Conservation (phyloP, 2,329 filamentous ascomycete genomes). For the Botrytis fabae region DNA sequence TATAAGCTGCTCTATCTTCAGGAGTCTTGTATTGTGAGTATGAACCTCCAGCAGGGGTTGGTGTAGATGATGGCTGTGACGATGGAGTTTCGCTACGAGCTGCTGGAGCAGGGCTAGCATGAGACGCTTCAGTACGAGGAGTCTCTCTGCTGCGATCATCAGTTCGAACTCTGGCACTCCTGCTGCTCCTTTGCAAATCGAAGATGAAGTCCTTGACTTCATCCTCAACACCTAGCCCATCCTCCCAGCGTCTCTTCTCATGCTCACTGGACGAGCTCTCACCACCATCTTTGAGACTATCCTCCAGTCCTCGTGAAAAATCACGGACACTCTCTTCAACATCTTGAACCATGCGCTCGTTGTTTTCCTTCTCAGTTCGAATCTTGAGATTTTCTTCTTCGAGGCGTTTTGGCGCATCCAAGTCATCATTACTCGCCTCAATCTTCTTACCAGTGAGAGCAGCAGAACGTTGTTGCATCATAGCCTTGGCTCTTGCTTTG, state of each 20-base stretch:
- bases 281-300: constrained; percentile 78
- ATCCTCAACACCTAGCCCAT: constrained; percentile 92
- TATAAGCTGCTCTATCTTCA: constrained; percentile 91
- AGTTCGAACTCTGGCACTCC: constrained; percentile 66
- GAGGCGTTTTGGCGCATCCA: constrained; percentile 77
- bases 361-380: constrained; percentile 83
- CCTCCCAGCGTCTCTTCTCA: constrained; percentile 91
- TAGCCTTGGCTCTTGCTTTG: constrained; percentile 91
- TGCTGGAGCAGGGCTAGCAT: constrained; percentile 42
- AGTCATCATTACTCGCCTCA: constrained; percentile 67
- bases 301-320: constrained; percentile 81
- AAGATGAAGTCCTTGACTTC: constrained; percentile 98
- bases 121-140: constrained; percentile 43
- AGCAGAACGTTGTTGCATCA: constrained; percentile 97
- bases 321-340: constrained; percentile 95
- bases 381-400: constrained; percentile 85
- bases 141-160: constrained; percentile 51
- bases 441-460: constrained; percentile 84
- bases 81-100: constrained; percentile 37
- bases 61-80: constrained; percentile 52
- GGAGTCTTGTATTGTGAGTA: constrained; percentile 86
- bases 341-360: constrained; percentile 94
- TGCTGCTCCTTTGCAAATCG: constrained; percentile 84
- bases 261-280: constrained; percentile 79
- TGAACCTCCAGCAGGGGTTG: constrained; percentile 57